A percentile compares a stretch with the other conserved stretches of the same genome.
These are phyloP conservation scores for Leccinum boreale DNA, from an alignment of 768 basidiomycete genomes.

Conservation along the genomic window DNA sequence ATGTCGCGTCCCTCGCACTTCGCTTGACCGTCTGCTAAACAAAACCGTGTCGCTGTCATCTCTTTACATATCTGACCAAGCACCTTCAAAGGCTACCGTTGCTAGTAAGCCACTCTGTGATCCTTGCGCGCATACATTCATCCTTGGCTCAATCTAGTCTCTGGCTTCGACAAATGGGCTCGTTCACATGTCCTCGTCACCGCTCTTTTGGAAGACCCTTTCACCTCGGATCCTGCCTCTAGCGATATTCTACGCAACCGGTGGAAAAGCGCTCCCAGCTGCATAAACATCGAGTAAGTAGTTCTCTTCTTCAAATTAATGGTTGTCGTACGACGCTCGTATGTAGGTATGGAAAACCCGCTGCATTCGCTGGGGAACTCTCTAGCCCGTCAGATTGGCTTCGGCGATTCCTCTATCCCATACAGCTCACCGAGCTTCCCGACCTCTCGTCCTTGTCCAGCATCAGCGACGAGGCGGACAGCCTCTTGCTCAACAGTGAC, in stretches of 20 bases:
- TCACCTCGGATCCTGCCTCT: constrained; percentile 49
- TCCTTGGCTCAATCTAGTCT: constrained; percentile 41
- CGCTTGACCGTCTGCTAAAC: constrained; percentile 36
- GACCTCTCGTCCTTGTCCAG: constrained; percentile 16
- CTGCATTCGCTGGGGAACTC: constrained; percentile 24
- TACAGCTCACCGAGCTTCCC: constrained; percentile 45
- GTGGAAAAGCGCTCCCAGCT: constrained; percentile 39
- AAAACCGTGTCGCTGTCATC: constrained; percentile 43
- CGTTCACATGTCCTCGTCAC: constrained; percentile 58
- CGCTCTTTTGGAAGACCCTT: constrained; percentile 69
- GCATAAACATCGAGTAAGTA: constrained; percentile 27
- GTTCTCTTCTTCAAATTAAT: background rate
- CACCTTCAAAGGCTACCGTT: constrained; percentile 40
- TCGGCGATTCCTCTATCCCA: constrained; percentile 48
- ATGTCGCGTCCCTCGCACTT: constrained; percentile 7
- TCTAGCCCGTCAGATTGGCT: constrained; percentile 53
- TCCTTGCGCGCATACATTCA: constrained; percentile 1
- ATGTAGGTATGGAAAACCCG: constrained; percentile 23
- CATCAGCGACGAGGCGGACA: constrained; percentile 15
- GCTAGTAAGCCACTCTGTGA: constrained; percentile 38
- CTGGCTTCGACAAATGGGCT: constrained; percentile 52
- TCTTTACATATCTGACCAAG: constrained; percentile 21
- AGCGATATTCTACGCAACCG: constrained; percentile 44
- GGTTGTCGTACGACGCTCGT: background rate
- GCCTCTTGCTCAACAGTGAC: constrained; percentile 43